These are phyloP conservation scores for Lepiota venenata DNA, from an alignment of 768 basidiomycete genomes.

Conservation along the genomic window DNA sequence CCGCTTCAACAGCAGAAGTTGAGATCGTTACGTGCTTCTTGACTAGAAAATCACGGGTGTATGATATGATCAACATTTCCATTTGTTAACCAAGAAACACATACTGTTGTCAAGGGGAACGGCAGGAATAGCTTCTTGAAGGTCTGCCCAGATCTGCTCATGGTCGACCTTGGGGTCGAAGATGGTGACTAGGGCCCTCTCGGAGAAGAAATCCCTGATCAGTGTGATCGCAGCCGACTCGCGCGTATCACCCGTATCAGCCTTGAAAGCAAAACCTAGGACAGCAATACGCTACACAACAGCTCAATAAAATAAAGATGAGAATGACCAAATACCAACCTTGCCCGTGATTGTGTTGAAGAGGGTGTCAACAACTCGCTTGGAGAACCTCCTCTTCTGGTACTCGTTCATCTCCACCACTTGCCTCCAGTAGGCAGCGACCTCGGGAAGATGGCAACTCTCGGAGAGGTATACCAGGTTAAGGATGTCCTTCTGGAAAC, in stretches of 20 bases:
- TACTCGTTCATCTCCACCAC: slow-evolving; percentile 99
- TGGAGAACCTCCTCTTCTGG: slow-evolving; percentile 95
- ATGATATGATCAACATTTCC: slow-evolving; percentile 3
- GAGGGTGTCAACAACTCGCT: slow-evolving; percentile 93
- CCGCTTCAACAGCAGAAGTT: slow-evolving; percentile 79
- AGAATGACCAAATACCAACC: slow-evolving; percentile 43
- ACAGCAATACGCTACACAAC: slow-evolving; percentile 77
- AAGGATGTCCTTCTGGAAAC: slow-evolving; percentile 99
- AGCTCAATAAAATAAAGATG: slow-evolving; percentile 4
- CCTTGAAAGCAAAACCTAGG: slow-evolving; percentile 98
- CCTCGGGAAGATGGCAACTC: slow-evolving; percentile 91
- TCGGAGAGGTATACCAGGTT: slow-evolving; percentile 98
- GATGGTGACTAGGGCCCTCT: slow-evolving; percentile 81
- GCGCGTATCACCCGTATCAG: slow-evolving; percentile 98
- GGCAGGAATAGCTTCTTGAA: slow-evolving; percentile 64
- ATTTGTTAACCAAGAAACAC: slow-evolving; percentile 24
- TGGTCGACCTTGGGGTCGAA: slow-evolving; percentile 91
- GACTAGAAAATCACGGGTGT: slow-evolving; percentile 41
- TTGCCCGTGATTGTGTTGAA: slow-evolving; percentile 99
- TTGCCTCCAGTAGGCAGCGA: slow-evolving; percentile 96
- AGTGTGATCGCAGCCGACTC: slow-evolving; percentile 95
- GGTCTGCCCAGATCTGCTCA: slow-evolving; percentile 84
- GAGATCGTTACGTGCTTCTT: slow-evolving; percentile 86
- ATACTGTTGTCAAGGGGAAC: slow-evolving; percentile 63
- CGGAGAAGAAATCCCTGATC: slow-evolving; percentile 88